phyloP scores from a whole-genome alignment of 371 early-diverging fungal genomes.

The Apophysomyces variabilis region DNA sequence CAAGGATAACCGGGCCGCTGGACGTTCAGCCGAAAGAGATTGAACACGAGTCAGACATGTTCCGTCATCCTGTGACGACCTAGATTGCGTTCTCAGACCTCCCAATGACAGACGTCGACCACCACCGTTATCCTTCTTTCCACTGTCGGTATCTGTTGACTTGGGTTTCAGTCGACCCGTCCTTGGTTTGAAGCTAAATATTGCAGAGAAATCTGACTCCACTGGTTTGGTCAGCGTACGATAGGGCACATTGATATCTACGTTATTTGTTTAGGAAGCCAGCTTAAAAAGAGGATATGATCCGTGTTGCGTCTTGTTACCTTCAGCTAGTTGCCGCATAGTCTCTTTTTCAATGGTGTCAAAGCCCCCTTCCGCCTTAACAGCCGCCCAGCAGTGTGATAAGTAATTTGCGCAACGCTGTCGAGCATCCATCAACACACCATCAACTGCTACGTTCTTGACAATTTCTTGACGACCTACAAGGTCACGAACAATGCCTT shows the following conservation, averaged over 20 bases:
- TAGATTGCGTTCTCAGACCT: neutral
- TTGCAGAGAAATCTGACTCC: slow-evolving; percentile 32
- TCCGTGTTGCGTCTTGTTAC: slow-evolving; percentile 15
- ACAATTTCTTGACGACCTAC: slow-evolving; percentile 51
- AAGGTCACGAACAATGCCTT: slow-evolving; percentile 50
- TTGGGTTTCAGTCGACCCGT: slow-evolving; percentile 10
- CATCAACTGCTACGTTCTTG: slow-evolving; percentile 46
- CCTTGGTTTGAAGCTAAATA: slow-evolving; percentile 35
- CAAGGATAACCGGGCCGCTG: slow-evolving; percentile 14
- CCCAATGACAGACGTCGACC: neutral
- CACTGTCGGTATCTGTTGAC: neutral
- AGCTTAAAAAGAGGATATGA: neutral
- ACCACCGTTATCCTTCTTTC: neutral
- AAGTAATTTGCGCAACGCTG: slow-evolving; percentile 40
- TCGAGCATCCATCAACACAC: slow-evolving; percentile 39
- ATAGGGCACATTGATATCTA: slow-evolving; percentile 44
- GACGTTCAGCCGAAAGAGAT: slow-evolving; percentile 25
- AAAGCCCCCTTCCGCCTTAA: slow-evolving; percentile 45
- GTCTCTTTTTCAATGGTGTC: slow-evolving; percentile 37
- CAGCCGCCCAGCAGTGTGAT: slow-evolving; percentile 26
- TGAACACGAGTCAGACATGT: slow-evolving; percentile 28
- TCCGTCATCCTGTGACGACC: slow-evolving; percentile 9
- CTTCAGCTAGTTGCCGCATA: slow-evolving; percentile 41
- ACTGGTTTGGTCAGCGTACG: slow-evolving; percentile 36
- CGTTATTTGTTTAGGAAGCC: neutral